phyloP scores from a whole-genome alignment of 768 basidiomycete species.

The Suillus plorans region DNA sequence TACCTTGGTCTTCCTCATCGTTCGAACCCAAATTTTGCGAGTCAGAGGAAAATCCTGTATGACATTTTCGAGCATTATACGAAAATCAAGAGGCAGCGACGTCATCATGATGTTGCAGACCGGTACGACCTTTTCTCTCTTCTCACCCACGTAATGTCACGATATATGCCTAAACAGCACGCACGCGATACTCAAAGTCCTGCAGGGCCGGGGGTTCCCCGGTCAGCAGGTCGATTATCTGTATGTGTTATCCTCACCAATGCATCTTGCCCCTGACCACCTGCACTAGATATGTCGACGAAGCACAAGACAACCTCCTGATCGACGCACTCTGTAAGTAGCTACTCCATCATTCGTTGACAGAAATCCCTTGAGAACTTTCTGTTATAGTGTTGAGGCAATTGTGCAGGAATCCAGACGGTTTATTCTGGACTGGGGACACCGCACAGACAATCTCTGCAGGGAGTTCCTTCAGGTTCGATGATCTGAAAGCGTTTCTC shows the following conservation, averaged over 20 bases:
- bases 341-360: not conserved
- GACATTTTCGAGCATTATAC: slow-evolving; percentile 52
- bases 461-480: slow-evolving; percentile 74
- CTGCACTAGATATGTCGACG: slow-evolving; percentile 62
- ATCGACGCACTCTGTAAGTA: slow-evolving; percentile 58
- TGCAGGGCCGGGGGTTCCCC: slow-evolving; percentile 18
- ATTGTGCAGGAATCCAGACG: slow-evolving; percentile 61
- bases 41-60: slow-evolving; percentile 48
- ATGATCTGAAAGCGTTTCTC: slow-evolving; percentile 67
- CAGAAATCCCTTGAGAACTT: not conserved
- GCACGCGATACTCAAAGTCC: slow-evolving; percentile 43
- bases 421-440: slow-evolving; percentile 78
- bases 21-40: slow-evolving; percentile 53
- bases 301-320: slow-evolving; percentile 70
- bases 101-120: slow-evolving; percentile 59
- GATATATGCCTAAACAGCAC: slow-evolving; percentile 37
- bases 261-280: not conserved
- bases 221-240: slow-evolving; percentile 53
- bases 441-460: slow-evolving; percentile 77
- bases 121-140: slow-evolving; percentile 35
- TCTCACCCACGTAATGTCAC: not conserved
- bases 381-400: slow-evolving; percentile 51
- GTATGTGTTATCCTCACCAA: slow-evolving; percentile 33
- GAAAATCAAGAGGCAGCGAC: slow-evolving; percentile 39
- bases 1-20: slow-evolving; percentile 54